Evolutionary conservation across 2,329 filamentous ascomycete genomes (phyloP).

Genomic region (Periconia sp.): DNA sequence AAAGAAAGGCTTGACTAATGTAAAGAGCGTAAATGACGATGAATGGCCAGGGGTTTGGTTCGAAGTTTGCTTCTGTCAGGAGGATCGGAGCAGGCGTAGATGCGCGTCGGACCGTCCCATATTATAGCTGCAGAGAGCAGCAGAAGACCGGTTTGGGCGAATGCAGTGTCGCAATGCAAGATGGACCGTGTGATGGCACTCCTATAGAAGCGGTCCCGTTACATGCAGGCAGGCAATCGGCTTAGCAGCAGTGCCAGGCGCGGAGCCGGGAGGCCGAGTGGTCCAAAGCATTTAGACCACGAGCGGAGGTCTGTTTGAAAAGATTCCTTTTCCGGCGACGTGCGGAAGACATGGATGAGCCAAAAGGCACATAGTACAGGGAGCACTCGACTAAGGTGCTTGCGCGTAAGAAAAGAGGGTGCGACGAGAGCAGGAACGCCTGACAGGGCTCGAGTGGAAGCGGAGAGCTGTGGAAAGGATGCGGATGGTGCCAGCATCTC

Average conservation of each 20-base stretch:
- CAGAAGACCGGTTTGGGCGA: constrained; percentile 5
- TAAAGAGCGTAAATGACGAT: constrained; percentile 1
- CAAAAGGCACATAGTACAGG: constrained; percentile 25
- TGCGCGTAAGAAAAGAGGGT: constrained; percentile 30
- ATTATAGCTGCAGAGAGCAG: constrained; percentile 14
- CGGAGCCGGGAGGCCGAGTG: constrained; percentile 18
- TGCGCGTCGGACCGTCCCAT: constrained; percentile 20
- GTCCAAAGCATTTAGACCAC: constrained; percentile 13
- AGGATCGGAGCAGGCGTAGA: constrained; percentile 13
- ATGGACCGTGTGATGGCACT: constrained; percentile 15
- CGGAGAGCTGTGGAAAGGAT: constrained; percentile 13
- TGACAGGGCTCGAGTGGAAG: constrained; percentile 17
- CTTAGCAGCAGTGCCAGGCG: constrained; percentile 8
- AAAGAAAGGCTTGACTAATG: constrained; percentile 20
- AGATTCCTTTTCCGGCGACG: constrained; percentile 17
- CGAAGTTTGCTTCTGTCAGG: constrained; percentile 4
- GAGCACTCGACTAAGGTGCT: constrained; percentile 30
- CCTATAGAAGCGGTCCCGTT: constrained; percentile 10
- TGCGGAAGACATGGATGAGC: constrained; percentile 20
- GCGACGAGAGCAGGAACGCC: constrained; percentile 13
- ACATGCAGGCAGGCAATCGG: constrained; percentile 15
- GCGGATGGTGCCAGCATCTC: constrained; percentile 26
- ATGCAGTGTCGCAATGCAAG: constrained; percentile 14
- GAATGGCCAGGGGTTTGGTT: constrained; percentile 8
- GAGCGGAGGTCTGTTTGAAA: constrained; percentile 21